These are phyloP conservation scores for Sodiomyces alkalinus DNA, from an alignment of 2,329 filamentous ascomycete species.

Conservation along the genomic window DNA sequence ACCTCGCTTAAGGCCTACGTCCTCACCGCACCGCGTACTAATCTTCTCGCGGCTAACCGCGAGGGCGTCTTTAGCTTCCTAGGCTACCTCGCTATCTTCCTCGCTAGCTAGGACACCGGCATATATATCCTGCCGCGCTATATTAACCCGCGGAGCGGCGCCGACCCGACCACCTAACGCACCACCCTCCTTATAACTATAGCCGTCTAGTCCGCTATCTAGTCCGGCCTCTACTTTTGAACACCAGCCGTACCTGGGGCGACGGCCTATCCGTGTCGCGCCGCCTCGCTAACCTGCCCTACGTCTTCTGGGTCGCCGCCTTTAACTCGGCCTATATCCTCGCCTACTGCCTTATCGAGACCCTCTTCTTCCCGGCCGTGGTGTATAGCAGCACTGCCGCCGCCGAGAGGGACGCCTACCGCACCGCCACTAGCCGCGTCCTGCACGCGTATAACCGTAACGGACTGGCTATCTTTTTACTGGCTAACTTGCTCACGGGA, in stretches of 20 bases:
- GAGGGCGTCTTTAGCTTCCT: conserved; percentile 93
- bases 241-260: conserved; percentile 54
- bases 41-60: conserved; percentile 75
- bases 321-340: conserved; percentile 76
- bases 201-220: conserved; percentile 47
- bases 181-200: conserved; percentile 50
- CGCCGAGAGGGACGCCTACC: conserved; percentile 47
- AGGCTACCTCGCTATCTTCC: conserved; percentile 88
- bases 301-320: conserved; percentile 77
- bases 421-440: conserved; percentile 64
- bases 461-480: conserved; percentile 67
- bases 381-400: conserved; percentile 43
- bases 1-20: conserved; percentile 69
- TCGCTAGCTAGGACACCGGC: conserved; percentile 77
- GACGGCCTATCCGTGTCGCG: conserved; percentile 67
- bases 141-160: conserved; percentile 25
- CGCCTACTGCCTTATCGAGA: conserved; percentile 65
- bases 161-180: conserved; percentile 29
- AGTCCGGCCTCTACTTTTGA: conserved; percentile 57
- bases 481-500: conserved; percentile 82
- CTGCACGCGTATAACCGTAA: conserved; percentile 78
- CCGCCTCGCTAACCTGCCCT: conserved; percentile 82
- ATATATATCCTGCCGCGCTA: conserved; percentile 58
- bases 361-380: conserved; percentile 58
- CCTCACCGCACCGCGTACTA: conserved; percentile 61